Evolutionary conservation across 2,329 filamentous ascomycete species (phyloP).

Genomic region (Sporothrix humicola): DNA sequence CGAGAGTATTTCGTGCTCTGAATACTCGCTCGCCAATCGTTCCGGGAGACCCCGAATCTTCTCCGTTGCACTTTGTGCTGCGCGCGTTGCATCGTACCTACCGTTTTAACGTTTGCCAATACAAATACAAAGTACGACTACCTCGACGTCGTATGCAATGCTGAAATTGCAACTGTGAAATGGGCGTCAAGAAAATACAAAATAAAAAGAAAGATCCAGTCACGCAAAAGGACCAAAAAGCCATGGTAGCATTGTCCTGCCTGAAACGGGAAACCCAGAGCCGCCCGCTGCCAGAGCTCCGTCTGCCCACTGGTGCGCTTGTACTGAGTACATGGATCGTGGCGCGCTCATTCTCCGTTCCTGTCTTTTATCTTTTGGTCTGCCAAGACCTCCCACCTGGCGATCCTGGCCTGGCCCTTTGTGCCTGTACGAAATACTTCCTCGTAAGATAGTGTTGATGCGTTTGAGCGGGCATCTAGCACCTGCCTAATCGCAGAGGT

Average conservation of each 20-base stretch:
- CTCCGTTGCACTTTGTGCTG: background rate
- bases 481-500: background rate
- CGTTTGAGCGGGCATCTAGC: background rate
- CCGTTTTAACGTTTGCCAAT: background rate
- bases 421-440: background rate
- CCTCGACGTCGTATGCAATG: background rate
- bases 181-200: background rate
- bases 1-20: too few relatives aligned
- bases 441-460: too few relatives aligned
- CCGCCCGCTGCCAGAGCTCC: background rate
- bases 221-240: background rate
- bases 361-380: background rate
- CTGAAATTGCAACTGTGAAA: background rate
- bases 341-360: background rate
- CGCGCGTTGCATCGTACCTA: background rate
- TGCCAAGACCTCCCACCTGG: background rate
- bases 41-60: background rate
- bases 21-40: conserved; percentile 1
- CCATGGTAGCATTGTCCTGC: background rate
- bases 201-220: background rate
- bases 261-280: conserved; percentile 2
- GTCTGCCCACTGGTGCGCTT: background rate
- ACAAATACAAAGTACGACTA: background rate
- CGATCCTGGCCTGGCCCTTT: background rate
- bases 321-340: background rate